Percentiles rank a stretch among this genome's conserved stretches.
These are phyloP conservation scores for Begonia peltatifolia DNA, from an alignment of 306 rosid genomes.

Conservation along the genomic window DNA sequence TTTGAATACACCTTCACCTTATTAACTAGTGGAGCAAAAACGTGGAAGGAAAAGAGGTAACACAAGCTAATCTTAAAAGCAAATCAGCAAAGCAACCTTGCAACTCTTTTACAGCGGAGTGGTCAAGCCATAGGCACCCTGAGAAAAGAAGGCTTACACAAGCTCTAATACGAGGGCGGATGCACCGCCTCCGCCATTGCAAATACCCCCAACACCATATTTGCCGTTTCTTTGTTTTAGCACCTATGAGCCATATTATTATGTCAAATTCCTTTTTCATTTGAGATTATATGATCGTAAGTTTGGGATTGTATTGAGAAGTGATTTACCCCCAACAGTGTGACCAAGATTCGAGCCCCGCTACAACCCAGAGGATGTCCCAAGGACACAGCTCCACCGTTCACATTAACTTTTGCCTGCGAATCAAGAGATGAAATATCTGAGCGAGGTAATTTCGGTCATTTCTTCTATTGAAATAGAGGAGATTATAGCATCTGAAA, in stretches of 20 bases:
- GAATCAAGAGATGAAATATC: neutral
- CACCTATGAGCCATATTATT: slow-evolving; percentile 28
- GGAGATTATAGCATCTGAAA: too few relatives aligned
- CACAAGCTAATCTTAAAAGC: too few relatives aligned
- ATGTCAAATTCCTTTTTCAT: too few relatives aligned
- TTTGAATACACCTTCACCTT: too few relatives aligned
- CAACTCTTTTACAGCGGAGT: too few relatives aligned
- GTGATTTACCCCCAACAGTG: slow-evolving; percentile 77
- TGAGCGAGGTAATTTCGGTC: neutral
- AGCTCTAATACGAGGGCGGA: slow-evolving; percentile 97
- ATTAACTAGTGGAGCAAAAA: too few relatives aligned
- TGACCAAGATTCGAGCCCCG: slow-evolving; percentile 93
- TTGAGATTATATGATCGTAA: too few relatives aligned
- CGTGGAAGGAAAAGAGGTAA: too few relatives aligned
- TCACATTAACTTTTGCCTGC: slow-evolving; percentile 75
- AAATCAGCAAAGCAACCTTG: too few relatives aligned
- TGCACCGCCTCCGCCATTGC: slow-evolving; percentile 99
- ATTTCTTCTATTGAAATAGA: too few relatives aligned
- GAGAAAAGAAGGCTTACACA: slow-evolving; percentile 20
- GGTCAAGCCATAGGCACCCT: neutral
- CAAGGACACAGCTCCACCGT: slow-evolving; percentile 92
- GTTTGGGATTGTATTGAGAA: too few relatives aligned
- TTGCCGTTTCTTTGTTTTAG: slow-evolving; percentile 77
- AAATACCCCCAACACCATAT: slow-evolving; percentile 88
- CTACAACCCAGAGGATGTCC: slow-evolving; percentile 99